A percentile compares a stretch with the other conserved stretches of the same genome.
Conservation (phyloP, 495 filamentous ascomycete genomes). For the Margaritispora aquatica region DNA sequence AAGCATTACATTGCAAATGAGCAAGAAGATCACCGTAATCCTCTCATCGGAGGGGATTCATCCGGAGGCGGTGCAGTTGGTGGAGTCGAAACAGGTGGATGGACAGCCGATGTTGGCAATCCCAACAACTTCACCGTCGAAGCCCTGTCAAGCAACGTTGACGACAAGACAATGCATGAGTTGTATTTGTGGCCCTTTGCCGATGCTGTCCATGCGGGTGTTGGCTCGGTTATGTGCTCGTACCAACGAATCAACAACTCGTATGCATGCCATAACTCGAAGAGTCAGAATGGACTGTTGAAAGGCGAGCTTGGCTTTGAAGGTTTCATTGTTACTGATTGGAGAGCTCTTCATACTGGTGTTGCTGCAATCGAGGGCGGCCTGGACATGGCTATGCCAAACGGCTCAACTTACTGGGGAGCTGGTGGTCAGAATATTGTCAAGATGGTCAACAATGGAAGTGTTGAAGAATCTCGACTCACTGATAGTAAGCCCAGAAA, state of each 20-base stretch:
- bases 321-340: slow-evolving; percentile 61
- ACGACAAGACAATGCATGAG: slow-evolving; percentile 64
- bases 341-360: slow-evolving; percentile 60
- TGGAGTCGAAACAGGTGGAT: too few relatives aligned
- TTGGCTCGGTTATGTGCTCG: slow-evolving; percentile 60
- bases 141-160: slow-evolving; percentile 53
- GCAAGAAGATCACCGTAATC: slow-evolving; percentile 36
- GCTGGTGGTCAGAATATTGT: slow-evolving; percentile 34
- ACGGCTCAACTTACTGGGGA: slow-evolving; percentile 26
- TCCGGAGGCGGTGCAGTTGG: too few relatives aligned
- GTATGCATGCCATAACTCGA: slow-evolving; percentile 56
- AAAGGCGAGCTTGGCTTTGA: slow-evolving; percentile 63
- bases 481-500: too few relatives aligned
- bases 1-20: slow-evolving; percentile 59
- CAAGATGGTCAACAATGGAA: slow-evolving; percentile 37
- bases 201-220: slow-evolving; percentile 55
- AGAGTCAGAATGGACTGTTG: slow-evolving; percentile 53
- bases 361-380: slow-evolving; percentile 48
- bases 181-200: slow-evolving; percentile 67
- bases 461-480: slow-evolving; percentile 42
- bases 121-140: too few relatives aligned
- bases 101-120: too few relatives aligned
- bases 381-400: slow-evolving; percentile 88
- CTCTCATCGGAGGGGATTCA: neutral
- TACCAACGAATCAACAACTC: slow-evolving; percentile 62